Conservation (phyloP, 2,329 filamentous ascomycete species). For the Hypoxylon sp. region DNA sequence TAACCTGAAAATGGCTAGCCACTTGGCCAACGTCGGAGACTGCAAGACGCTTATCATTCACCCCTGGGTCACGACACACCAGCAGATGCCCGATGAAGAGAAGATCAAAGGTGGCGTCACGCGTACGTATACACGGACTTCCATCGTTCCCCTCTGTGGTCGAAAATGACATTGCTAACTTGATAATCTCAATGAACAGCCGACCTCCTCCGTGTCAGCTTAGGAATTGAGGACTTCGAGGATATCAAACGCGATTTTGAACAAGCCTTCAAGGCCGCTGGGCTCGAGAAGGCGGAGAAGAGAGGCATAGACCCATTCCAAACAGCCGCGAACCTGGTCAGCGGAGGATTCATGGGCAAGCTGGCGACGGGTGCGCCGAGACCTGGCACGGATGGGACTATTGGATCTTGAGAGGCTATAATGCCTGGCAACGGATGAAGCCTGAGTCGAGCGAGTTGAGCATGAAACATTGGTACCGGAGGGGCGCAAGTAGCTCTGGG, state of each 20-base stretch:
- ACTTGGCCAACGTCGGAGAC: constrained; percentile 80
- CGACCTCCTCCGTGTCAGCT: constrained; percentile 76
- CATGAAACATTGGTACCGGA: constrained; percentile 6
- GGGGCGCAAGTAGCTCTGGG: constrained; percentile 2
- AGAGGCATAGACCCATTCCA: constrained; percentile 47
- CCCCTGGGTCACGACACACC: constrained; percentile 79
- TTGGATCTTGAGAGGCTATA: constrained; percentile 33
- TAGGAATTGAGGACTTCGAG: constrained; percentile 79
- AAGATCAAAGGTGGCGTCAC: constrained; percentile 74
- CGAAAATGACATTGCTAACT: constrained; percentile 13
- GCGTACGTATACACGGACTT: constrained; percentile 44
- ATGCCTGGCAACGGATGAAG: neutral
- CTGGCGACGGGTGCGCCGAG: constrained; percentile 48
- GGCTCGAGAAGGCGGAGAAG: constrained; percentile 47
- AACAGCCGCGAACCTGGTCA: constrained; percentile 49
- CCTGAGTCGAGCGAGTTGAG: neutral
- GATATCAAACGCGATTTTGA: constrained; percentile 80
- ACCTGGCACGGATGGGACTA: constrained; percentile 51
- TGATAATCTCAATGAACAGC: constrained; percentile 37
- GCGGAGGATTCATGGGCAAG: constrained; percentile 51
- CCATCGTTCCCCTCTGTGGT: constrained; percentile 7
- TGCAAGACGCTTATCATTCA: constrained; percentile 80
- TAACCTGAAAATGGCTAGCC: constrained; percentile 78
- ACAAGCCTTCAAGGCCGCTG: constrained; percentile 69
- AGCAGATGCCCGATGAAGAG: constrained; percentile 76